Evolutionary conservation across 345 rosid species (phyloP).

Genomic region (Conringia planisiliqua): DNA sequence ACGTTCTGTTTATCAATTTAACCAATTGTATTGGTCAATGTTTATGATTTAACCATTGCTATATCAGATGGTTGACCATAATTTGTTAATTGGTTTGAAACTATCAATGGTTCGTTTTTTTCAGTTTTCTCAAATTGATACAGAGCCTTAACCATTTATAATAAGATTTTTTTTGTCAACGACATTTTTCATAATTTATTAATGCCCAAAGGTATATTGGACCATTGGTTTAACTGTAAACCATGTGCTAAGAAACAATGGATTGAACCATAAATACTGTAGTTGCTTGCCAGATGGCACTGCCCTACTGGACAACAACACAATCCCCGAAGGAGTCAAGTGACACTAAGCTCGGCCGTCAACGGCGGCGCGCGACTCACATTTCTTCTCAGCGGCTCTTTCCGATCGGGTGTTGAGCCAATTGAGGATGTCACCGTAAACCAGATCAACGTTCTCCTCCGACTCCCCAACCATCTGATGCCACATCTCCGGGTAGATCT

Average conservation of each 20-base stretch:
- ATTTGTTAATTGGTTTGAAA: neutral
- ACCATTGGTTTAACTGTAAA: conserved; percentile 4
- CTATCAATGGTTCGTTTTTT: neutral
- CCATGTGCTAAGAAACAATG: conserved; percentile 19
- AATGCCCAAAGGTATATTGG: neutral
- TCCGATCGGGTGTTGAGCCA: conserved; percentile 28
- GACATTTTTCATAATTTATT: neutral
- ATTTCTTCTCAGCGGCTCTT: conserved; percentile 16
- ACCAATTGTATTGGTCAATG: neutral
- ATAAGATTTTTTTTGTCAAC: neutral
- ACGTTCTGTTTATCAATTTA: neutral
- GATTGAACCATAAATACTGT: neutral
- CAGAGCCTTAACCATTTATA: neutral
- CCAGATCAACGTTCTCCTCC: conserved; percentile 26
- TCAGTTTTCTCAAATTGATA: neutral
- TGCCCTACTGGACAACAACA: neutral
- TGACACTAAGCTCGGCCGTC: conserved; percentile 6
- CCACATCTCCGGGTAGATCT: conserved; percentile 77
- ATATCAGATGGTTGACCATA: neutral
- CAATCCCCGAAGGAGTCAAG: neutral
- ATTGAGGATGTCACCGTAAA: conserved; percentile 22
- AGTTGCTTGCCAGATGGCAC: conserved; percentile 18
- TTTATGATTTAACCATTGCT: neutral
- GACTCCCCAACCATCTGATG: conserved; percentile 57
- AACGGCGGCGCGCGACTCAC: conserved; percentile 25